Base-by-base conservation (phyloP, 495 filamentous ascomycete species). In the Daldinia grandis region DNA sequence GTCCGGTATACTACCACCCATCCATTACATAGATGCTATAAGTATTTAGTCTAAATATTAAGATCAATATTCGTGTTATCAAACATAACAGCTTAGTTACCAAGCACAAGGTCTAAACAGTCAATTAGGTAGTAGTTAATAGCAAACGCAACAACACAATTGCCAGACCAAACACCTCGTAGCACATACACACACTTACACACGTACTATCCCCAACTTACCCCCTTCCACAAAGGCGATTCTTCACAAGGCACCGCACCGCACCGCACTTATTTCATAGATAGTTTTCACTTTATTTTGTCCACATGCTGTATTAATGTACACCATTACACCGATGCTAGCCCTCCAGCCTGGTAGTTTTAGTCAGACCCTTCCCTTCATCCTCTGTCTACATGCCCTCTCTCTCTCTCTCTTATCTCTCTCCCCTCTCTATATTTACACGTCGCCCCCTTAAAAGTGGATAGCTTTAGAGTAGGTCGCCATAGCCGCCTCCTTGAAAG, bases 401-500 rank as follows among this genome's bases (percentile, higher is more conserved):
- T 38, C 38, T 35, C 27, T 49, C 6, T 58, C 21, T 35, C 21
- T 15, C 56, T 5, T 35, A 14, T 14, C 33, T 14, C 14, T 58
- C 38, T 66, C 58, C 64, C 49, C 51, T 72, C 38, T 66, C 54
- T 72, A 75, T 77, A 66, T 75, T 70, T 77, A 77, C 73, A 74
- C 28, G 31, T 37, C 15, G 3, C 12, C 4, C 55, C 55, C 56
- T 83, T 93, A 99, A 82, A 91, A 97, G 85, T 99, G 95, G 79
- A 99, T 97, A 64, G 95, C 89, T 86, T 97, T 98, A 71, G 88
- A 89, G 86, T 97, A 95, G 57, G 94, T 97, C 67, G 93, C 93
- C 95, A 99, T 99, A 62, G 95, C 95, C 71, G 95, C 95, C 89
- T 99, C 95, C 87, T 99, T 99, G 86, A 99, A 98, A 49, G 95